Evolutionary conservation across 805 yeast genomes (phyloP).

Genomic region (Zygosaccharomyces bisporus): DNA sequence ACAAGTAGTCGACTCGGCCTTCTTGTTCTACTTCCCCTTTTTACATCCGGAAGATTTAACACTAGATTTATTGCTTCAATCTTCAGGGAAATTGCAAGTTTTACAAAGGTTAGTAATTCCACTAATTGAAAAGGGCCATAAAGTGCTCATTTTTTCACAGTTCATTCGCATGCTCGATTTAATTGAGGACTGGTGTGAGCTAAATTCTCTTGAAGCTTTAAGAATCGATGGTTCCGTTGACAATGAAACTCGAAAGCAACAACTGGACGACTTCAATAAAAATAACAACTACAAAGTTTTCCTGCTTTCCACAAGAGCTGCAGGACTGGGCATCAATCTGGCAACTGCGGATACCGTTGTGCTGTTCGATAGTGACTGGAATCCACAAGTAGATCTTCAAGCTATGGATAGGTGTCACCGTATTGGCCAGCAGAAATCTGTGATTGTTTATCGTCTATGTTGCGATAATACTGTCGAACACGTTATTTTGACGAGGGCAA

Average conservation of each 20-base stretch:
- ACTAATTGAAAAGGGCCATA: slow-evolving; percentile 53
- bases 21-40: slow-evolving; percentile 78
- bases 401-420: slow-evolving; percentile 96
- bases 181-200: slow-evolving; percentile 66
- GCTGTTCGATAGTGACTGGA: slow-evolving; percentile 92
- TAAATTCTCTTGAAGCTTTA: slow-evolving; percentile 44
- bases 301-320: slow-evolving; percentile 85
- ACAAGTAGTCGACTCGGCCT: slow-evolving; percentile 81
- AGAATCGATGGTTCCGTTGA: slow-evolving; percentile 75
- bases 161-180: slow-evolving; percentile 81
- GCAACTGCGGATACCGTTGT: slow-evolving; percentile 87
- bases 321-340: slow-evolving; percentile 88
- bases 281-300: slow-evolving; percentile 47
- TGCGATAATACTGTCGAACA: slow-evolving; percentile 81
- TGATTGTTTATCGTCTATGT: slow-evolving; percentile 73
- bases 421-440: slow-evolving; percentile 86
- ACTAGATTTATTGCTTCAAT: slow-evolving; percentile 41
- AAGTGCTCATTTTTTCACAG: slow-evolving; percentile 80
- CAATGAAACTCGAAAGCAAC: slow-evolving; percentile 61
- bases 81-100: slow-evolving; percentile 71
- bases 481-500: slow-evolving; percentile 70
- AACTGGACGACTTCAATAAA: slow-evolving; percentile 48
- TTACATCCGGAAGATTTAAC: slow-evolving; percentile 41
- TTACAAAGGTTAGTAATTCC: slow-evolving; percentile 58
- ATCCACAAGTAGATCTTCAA: slow-evolving; percentile 93